Evolutionary conservation across 2,329 filamentous ascomycete species (phyloP), one percentile per base, ranked within the genome.

Genomic region (Alternaria metachromatica): DNA sequence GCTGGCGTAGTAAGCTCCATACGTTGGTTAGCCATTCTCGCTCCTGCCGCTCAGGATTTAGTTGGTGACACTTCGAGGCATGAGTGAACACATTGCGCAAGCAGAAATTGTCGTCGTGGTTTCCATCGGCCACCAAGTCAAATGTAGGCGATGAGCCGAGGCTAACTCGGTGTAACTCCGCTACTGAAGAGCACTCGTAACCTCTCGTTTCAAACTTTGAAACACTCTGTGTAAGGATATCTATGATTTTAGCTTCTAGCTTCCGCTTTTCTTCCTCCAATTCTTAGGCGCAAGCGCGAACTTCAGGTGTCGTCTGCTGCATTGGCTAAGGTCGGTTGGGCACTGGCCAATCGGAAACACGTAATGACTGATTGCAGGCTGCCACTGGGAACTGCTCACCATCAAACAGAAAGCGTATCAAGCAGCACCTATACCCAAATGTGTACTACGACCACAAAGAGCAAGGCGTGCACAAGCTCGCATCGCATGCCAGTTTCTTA

Each of bases 141-240:
- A 28, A 63, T 60, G 56, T 23, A 43, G 60, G 33, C 15, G 60
- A 30, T 63, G 49, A 49, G 60, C 60, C 60, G 60, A 63, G 60
- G 60, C 49, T 59, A 60, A 53, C 13, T 53, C 49, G 49, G 30
- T 53, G 49, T 23, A 23, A 51, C 33, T 51, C 49, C 49, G 10
- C 33, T 33, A 30, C 21, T 51, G 26, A 15, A 51, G 49, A 33
- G 28, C 28, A 37, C 28, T 33, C 23, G 30, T 41, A 33, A 30
- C n/a, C 28, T 23, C 30, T 18, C 49, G 30, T 10, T 23, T 51
- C 28, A 9, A 33, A n/a, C 21, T 20, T 21, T 12, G 48, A 21
- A n/a, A n/a, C 4, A 18, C n/a, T 25, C 12, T 30, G 8, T 21
- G 23, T 33, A 8, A 28, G 30, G 48, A 28, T 33, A 21, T 20